phyloP scores from a whole-genome alignment of 352 stramenopile species.

The Elongisporangium prolatum region DNA sequence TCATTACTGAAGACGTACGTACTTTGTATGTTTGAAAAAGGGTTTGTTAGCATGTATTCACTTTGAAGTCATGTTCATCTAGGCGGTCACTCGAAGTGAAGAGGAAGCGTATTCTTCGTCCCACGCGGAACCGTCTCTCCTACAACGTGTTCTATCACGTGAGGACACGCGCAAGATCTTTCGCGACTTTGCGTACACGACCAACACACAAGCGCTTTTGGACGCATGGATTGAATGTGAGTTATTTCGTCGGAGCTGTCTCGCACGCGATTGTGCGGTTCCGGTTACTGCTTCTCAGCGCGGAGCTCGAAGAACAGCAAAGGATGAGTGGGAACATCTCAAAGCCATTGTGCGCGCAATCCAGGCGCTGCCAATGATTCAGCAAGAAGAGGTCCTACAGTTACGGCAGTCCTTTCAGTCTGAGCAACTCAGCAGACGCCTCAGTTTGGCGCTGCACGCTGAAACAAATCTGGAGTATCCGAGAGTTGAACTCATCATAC shows the following conservation, averaged over 20 bases:
- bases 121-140: conserved; percentile 46
- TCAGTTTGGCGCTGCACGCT: conserved; percentile 64
- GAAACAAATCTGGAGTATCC: conserved; percentile 61
- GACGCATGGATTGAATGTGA: conserved; percentile 87
- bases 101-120: conserved; percentile 36
- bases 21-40: neutral
- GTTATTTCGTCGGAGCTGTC: conserved; percentile 63
- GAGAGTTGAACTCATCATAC: conserved; percentile 63
- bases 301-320: conserved; percentile 28
- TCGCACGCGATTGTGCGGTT: conserved; percentile 48
- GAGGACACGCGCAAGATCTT: conserved; percentile 81
- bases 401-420: conserved; percentile 63
- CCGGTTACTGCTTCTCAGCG: conserved; percentile 25
- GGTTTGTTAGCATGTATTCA: neutral
- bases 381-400: conserved; percentile 41
- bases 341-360: conserved; percentile 57
- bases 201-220: conserved; percentile 53
- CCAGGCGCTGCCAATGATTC: conserved; percentile 53
- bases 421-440: conserved; percentile 59
- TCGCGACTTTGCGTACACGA: conserved; percentile 69
- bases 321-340: conserved; percentile 80
- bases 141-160: conserved; percentile 62
- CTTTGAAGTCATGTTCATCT: neutral
- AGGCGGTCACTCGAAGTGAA: conserved; percentile 64
- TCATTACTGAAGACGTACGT: conserved; percentile 82